Base-by-base conservation (phyloP, 306 rosid genomes). In the Canavalia ensiformis region DNA sequence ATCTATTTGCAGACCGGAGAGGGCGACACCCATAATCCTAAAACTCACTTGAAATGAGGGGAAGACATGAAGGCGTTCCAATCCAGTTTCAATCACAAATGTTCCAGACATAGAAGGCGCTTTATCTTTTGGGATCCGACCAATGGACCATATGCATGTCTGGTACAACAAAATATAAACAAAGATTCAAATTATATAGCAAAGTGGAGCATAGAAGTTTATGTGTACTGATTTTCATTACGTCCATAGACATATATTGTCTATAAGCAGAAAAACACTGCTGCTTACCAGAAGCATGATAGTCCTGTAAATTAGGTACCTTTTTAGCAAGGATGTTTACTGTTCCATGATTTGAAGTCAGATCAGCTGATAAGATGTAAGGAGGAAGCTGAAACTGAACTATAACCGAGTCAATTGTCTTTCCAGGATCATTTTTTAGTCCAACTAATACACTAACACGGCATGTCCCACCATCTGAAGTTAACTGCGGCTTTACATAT, bases 31-130 rank as follows among this genome's bases (percentile, higher is more conserved):
- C 97, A 90, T 88, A 25, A 93, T 90, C 87, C 83, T 91, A 74
- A 93, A 93, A 45, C 83, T 87, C 54, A 86, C 94, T 76, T 84
- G 87, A 86, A 93, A 86, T 62, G 91, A 88, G 51, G 97, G 97
- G 74, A 88, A 91, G 41, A 91, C 93, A 66, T 89, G 94, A 66
- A 93, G 92, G 8, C 87, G 84, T 67, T 90, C 88, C 85, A 93
- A 80, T 73, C 97, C 97, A 29, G 87, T 82, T 81, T 87, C 93
- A 8, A 93, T 80, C 66, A 89, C 86, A 52, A 91, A 82, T 44
- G 95, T 90, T 75, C 99, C 99, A 64, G 97, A 88, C 97, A 95
- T 84, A 60, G 95, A 90, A 44, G 95, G 99, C 51, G 97, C 82
- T 81, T 89, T 95, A 73, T 93, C 99, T 56, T 91, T 92, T 30